These are phyloP conservation scores for Samsoniella hepiali DNA, from an alignment of 2,329 filamentous ascomycete genomes.

Conservation along the genomic window DNA sequence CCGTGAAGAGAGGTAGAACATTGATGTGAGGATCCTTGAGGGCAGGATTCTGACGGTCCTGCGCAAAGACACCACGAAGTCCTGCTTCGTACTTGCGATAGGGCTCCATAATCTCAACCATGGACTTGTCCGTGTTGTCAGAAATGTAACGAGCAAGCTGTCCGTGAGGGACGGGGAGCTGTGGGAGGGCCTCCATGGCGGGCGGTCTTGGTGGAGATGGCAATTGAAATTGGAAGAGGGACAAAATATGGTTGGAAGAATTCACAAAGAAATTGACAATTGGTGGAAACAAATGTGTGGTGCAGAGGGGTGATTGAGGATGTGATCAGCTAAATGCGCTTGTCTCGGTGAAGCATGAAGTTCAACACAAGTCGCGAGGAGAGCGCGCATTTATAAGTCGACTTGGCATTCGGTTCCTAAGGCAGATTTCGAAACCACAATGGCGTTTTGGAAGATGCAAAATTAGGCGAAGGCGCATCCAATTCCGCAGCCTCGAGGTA, in stretches of 20 bases:
- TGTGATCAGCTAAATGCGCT: not conserved
- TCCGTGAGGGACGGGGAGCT: conserved; percentile 44
- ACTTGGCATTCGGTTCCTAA: not conserved
- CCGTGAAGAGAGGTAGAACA: conserved; percentile 62
- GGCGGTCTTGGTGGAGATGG: not conserved
- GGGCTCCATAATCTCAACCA: conserved; percentile 59
- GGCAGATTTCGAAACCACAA: conserved; percentile 4
- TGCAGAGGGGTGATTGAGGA: not conserved
- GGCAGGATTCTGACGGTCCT: conserved; percentile 58
- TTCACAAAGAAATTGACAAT: not conserved
- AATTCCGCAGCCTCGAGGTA: not conserved
- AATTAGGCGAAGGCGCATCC: not conserved
- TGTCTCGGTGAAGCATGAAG: not conserved
- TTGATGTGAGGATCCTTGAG: conserved; percentile 59
- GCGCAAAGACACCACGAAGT: conserved; percentile 65
- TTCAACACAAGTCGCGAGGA: not conserved
- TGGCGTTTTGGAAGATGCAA: not conserved
- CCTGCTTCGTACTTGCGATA: conserved; percentile 66
- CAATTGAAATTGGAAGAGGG: not conserved
- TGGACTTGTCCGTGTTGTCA: conserved; percentile 48
- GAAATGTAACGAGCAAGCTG: conserved; percentile 53
- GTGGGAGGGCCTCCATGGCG: conserved; percentile 37
- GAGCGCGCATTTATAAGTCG: not conserved
- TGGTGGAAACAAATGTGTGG: not conserved
- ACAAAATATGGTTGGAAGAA: not conserved